Evolutionary conservation across 208 protist genomes (phyloP).

Genomic region (Leishmania martiniquensis): DNA sequence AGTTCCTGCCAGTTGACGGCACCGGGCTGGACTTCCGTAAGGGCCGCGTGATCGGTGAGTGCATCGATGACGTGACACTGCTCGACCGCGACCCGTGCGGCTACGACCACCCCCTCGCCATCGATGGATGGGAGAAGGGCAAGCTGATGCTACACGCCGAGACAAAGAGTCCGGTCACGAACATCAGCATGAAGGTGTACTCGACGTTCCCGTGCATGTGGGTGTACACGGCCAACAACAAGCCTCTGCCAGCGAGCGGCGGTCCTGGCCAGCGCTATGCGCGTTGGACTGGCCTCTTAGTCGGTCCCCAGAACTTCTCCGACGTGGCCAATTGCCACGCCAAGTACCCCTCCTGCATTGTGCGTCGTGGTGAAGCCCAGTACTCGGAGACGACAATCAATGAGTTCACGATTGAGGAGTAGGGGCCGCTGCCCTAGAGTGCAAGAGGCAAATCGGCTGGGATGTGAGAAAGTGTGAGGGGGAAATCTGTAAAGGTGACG

Average conservation of each 20-base stretch:
- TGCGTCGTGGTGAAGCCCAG: no score
- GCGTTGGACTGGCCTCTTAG: slow-evolving; percentile 41
- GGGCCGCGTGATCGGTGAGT: slow-evolving; percentile 35
- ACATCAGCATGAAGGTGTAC: slow-evolving; percentile 62
- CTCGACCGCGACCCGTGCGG: slow-evolving; percentile 55
- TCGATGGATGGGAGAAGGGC: slow-evolving; percentile 46
- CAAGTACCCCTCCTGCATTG: no score
- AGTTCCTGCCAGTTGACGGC: slow-evolving; percentile 30
- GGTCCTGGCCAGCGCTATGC: slow-evolving; percentile 49
- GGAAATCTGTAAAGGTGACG: no score
- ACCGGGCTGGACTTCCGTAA: slow-evolving; percentile 50
- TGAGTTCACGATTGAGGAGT: slow-evolving; percentile 32
- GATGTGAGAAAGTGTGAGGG: background rate
- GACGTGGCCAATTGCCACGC: no score
- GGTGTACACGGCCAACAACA: slow-evolving; percentile 79
- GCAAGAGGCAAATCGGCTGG: background rate
- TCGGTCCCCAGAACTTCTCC: no score
- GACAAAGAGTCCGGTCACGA: slow-evolving; percentile 44
- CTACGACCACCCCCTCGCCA: slow-evolving; percentile 57
- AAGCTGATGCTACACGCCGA: slow-evolving; percentile 49
- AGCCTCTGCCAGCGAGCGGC: slow-evolving; percentile 42
- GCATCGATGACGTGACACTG: slow-evolving; percentile 33
- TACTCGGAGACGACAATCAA: no score
- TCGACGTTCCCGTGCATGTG: slow-evolving; percentile 63
- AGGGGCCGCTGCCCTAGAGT: background rate